A percentile compares a stretch with the other conserved stretches of the same genome.
These are phyloP conservation scores for Ophiostoma novo-ulmi DNA, from an alignment of 2,329 filamentous ascomycete genomes.

Conservation along the genomic window DNA sequence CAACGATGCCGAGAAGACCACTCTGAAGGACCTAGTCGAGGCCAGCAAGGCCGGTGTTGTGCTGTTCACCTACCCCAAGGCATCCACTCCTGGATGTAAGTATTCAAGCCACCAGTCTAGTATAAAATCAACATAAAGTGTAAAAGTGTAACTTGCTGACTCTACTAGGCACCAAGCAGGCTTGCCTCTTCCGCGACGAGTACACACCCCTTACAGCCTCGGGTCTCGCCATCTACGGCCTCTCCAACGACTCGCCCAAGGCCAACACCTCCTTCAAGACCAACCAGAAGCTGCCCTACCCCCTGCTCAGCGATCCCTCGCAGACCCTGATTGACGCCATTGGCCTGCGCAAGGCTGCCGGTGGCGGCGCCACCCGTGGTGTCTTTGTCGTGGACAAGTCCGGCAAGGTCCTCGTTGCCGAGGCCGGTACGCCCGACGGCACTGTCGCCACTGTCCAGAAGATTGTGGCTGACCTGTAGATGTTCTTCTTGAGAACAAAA, in stretches of 20 bases:
- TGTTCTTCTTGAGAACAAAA: not conserved
- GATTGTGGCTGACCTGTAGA: conserved; percentile 47
- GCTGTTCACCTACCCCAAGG: conserved; percentile 92
- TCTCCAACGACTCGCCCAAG: conserved; percentile 82
- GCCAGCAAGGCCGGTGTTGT: conserved; percentile 82
- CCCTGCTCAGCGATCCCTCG: conserved; percentile 76
- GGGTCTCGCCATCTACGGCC: conserved; percentile 82
- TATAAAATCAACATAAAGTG: too few relatives aligned
- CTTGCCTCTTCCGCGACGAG: conserved; percentile 84
- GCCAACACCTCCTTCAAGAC: conserved; percentile 89
- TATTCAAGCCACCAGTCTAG: not conserved
- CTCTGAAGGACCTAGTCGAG: conserved; percentile 72
- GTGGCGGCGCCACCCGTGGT: conserved; percentile 74
- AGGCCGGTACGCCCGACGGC: conserved; percentile 69
- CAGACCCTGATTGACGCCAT: conserved; percentile 74
- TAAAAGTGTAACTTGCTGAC: too few relatives aligned
- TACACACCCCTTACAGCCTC: conserved; percentile 69
- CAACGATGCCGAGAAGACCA: conserved; percentile 75
- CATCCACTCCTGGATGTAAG: conserved; percentile 91
- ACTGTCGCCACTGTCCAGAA: conserved; percentile 74
- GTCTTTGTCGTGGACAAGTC: conserved; percentile 81
- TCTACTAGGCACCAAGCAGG: conserved; percentile 77
- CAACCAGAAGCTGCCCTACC: conserved; percentile 84
- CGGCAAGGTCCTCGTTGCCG: conserved; percentile 65
- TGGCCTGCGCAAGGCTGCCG: conserved; percentile 73